These are phyloP conservation scores for Lactuca saligna DNA, from an alignment of 129 eudicot species.

Conservation along the genomic window DNA sequence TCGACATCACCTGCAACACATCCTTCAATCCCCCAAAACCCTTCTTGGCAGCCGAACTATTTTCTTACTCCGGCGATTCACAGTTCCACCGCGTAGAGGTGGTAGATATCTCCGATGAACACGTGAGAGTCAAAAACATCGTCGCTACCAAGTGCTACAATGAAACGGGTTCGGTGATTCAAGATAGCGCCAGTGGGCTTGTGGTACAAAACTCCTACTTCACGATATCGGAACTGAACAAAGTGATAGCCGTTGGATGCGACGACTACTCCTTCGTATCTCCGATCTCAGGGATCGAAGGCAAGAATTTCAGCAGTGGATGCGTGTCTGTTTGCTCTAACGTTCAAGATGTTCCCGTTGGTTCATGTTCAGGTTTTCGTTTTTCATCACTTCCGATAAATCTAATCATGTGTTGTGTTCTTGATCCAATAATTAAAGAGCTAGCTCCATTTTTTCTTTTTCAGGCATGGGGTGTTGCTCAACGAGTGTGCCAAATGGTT, in stretches of 20 bases:
- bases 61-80: not conserved
- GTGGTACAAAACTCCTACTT: slow-evolving; percentile 10
- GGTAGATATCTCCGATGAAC: slow-evolving; percentile 15
- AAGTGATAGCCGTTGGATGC: slow-evolving; percentile 17
- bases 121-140: slow-evolving; percentile 20
- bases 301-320: not conserved
- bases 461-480: slow-evolving; percentile 45
- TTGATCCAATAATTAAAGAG: too few species aligned
- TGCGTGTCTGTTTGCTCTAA: slow-evolving; percentile 10
- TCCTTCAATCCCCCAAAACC: slow-evolving; percentile 32
- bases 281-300: slow-evolving; percentile 4
- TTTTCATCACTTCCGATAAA: too few species aligned
- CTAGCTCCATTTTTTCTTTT: not conserved
- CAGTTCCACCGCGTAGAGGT: slow-evolving; percentile 9
- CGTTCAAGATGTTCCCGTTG: slow-evolving; percentile 24
- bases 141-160: slow-evolving; percentile 20
- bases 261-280: not conserved
- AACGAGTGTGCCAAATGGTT: slow-evolving; percentile 37
- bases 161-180: slow-evolving; percentile 9
- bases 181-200: not conserved
- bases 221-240: slow-evolving; percentile 14
- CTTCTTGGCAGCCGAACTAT: not conserved
- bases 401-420: too few species aligned
- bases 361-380: slow-evolving; percentile 31
- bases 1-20: slow-evolving; percentile 38